Evolutionary conservation across 2,329 filamentous ascomycete genomes (phyloP), one percentile per base, ranked within the genome.

Genomic region (Trichoderma gracile): DNA sequence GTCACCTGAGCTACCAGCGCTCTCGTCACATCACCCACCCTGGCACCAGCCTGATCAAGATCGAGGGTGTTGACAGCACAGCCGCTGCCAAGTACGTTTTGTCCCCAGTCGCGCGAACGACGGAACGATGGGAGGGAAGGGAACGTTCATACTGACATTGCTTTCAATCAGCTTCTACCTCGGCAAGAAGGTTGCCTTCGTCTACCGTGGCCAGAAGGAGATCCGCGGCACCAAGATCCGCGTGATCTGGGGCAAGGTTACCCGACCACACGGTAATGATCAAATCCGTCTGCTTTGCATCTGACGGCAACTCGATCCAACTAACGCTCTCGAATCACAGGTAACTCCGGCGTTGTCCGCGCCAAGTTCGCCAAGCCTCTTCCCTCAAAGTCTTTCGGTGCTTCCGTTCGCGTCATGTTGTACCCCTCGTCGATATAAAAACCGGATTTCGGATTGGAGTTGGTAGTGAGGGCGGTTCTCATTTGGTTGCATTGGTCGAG

Each of bases 211-310:
- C 75, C 89, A 92, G 83, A 93, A 89, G 84, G 92, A 97, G 86
- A 87, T 97, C 78, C 91, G 94, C 77, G 95, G 95, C 80, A 94
- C 93, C 81, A 98, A 98, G 90, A 96, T 98, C 84, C 89, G 94
- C 78, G 90, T 98, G 75, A 97, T 98, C 86, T 98, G 93, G 93
- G 94, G 94, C 86, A 97, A 97, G 87, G 90, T 98, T 80, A 96
- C 92, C 79, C 86, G 93, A 78, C 89, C 93, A 80, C 94, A 98
- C 84, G 94, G 91, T 94, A 91, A 50, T 49, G 10, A 38, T 14
- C 10, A 14, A 82, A 80, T 67, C 55, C 62, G 40, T 25, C 63
- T 66, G 42, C 42, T 50, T 33, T 43, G 43, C 7, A 14, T 14
- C 5, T 27, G 38, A 42, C 33, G 23, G 23, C 65, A 61, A 9